Conservation (phyloP, 441 rosid species). For the Erysimum cheiri region DNA sequence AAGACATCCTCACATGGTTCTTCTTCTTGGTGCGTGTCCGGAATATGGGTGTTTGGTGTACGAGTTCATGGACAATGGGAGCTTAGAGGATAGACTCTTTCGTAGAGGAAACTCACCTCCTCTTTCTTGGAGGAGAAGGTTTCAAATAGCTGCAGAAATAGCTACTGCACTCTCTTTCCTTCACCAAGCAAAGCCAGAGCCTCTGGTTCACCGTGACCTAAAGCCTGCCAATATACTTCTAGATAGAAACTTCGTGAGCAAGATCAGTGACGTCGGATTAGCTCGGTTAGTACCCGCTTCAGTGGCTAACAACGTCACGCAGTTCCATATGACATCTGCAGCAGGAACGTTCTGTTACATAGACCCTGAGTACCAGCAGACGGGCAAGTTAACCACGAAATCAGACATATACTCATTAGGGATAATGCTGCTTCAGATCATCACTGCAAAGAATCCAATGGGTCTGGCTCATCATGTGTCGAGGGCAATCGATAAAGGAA, state of each 20-base stretch:
- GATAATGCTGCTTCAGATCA: slow-evolving; percentile 67
- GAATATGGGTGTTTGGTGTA: slow-evolving; percentile 77
- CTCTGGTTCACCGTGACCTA: slow-evolving; percentile 78
- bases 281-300: slow-evolving; percentile 78
- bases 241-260: slow-evolving; percentile 68
- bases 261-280: slow-evolving; percentile 82
- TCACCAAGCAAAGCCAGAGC: slow-evolving; percentile 84
- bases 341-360: slow-evolving; percentile 84
- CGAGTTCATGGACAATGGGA: slow-evolving; percentile 72
- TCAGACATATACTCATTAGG: slow-evolving; percentile 76
- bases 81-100: slow-evolving; percentile 72
- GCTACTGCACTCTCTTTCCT: slow-evolving; percentile 72
- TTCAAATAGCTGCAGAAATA: slow-evolving; percentile 73
- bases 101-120: slow-evolving; percentile 62
- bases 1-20: slow-evolving; percentile 85
- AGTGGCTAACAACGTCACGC: slow-evolving; percentile 67
- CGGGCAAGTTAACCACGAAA: slow-evolving; percentile 70
- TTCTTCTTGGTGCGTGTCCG: slow-evolving; percentile 79
- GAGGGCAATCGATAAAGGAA: slow-evolving; percentile 61
- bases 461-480: slow-evolving; percentile 72
- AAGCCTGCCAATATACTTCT: slow-evolving; percentile 82
- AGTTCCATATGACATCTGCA: slow-evolving; percentile 73
- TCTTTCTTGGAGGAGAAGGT: slow-evolving; percentile 64
- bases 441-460: slow-evolving; percentile 73
- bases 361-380: slow-evolving; percentile 80